A percentile compares a stretch with the other conserved stretches of the same genome.
These are phyloP conservation scores for Maudiozyma turicensis DNA, from an alignment of 805 yeast species.

Conservation along the genomic window DNA sequence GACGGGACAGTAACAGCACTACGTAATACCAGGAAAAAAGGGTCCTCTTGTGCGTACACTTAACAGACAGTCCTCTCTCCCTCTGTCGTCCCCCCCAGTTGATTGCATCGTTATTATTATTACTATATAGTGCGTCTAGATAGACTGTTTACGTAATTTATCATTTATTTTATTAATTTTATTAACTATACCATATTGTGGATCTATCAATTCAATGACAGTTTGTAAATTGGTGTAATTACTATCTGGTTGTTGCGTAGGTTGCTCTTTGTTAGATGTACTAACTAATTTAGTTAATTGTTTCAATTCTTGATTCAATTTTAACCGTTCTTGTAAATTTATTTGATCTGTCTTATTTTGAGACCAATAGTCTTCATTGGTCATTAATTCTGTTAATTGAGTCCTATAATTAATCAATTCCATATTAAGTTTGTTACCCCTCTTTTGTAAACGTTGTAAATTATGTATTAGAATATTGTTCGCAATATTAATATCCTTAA, in stretches of 20 bases:
- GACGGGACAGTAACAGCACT: no score
- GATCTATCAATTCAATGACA: background rate
- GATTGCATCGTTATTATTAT: no score
- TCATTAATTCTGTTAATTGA: background rate
- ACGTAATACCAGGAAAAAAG: no score
- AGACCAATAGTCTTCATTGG: background rate
- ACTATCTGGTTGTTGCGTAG: background rate
- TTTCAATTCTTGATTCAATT: background rate
- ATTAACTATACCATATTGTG: background rate
- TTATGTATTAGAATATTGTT: slow-evolving; percentile 6
- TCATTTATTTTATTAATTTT: background rate
- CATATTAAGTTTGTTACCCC: background rate
- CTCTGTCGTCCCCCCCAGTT: no score
- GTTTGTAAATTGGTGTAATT: background rate
- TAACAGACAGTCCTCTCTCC: no score
- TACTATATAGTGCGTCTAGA: background rate
- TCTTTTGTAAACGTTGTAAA: background rate
- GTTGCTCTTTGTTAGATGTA: background rate
- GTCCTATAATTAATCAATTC: background rate
- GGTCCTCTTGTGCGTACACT: no score
- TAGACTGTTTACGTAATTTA: background rate
- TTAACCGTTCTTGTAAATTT: background rate
- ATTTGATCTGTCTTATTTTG: background rate
- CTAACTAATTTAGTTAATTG: background rate
- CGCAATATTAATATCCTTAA: slow-evolving; percentile 24